Evolutionary conservation across 331 rosid species (phyloP).

Genomic region (Malus hybrid): DNA sequence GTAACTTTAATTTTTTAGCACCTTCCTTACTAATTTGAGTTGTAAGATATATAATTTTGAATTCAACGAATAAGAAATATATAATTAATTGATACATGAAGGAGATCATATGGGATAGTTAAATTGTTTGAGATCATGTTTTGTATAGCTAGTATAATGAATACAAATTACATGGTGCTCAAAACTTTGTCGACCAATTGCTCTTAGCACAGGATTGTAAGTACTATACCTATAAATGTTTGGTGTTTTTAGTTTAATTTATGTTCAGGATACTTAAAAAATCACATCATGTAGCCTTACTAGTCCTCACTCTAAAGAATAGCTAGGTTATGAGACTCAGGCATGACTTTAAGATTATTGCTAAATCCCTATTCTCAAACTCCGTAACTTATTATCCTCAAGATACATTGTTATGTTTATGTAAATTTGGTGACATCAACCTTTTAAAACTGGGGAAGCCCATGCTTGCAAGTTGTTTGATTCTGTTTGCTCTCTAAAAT

Average conservation of each 20-base stretch:
- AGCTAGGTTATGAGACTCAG: not conserved
- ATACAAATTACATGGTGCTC: not conserved
- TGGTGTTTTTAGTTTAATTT: not conserved
- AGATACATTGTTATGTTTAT: not conserved
- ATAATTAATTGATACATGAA: too few relatives aligned
- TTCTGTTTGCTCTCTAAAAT: too few relatives aligned
- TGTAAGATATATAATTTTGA: too few relatives aligned
- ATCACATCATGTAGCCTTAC: not conserved
- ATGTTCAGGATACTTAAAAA: not conserved
- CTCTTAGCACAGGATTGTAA: not conserved
- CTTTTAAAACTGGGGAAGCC: not conserved
- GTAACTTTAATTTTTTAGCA: too few relatives aligned
- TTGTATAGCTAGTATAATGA: too few relatives aligned
- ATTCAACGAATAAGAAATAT: too few relatives aligned
- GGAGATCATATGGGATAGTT: too few relatives aligned
- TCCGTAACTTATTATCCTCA: not conserved
- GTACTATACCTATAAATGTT: not conserved
- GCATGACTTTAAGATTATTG: too few relatives aligned
- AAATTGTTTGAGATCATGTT: too few relatives aligned
- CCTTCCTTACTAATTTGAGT: too few relatives aligned
- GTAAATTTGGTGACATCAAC: not conserved
- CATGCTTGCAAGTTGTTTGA: not conserved
- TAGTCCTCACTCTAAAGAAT: not conserved
- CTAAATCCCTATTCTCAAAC: not conserved
- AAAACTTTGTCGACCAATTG: not conserved